Evolutionary conservation across 306 rosid genomes (phyloP), one percentile per base, ranked within the genome.

Genomic region (Bauhinia variegata): DNA sequence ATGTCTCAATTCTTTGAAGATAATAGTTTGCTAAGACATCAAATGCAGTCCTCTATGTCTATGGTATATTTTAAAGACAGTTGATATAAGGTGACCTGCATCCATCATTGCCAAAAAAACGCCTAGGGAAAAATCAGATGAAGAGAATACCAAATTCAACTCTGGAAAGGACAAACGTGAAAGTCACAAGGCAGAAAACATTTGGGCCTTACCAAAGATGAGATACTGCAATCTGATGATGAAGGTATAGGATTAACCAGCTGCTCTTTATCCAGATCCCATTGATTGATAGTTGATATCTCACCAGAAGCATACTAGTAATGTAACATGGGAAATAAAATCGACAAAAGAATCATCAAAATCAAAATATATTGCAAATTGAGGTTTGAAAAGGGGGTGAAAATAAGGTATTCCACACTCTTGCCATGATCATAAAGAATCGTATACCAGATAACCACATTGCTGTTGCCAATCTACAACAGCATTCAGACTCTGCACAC

Each of bases 401-500:
- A n/a, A 39, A 16, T 17, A 16, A 54, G 19, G 54, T 30, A 73
- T 62, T 34, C 57, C 28, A 54, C 28, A 73, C 30, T 62, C 34
- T 76, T 17, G 61, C 23, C 47, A 59, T 62, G 52, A 71, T 32
- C 46, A 52, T 56, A 74, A 48, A 68, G 48, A 74, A 65, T 11
- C 33, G 34, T 47, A 55, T 88, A 95, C 99, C 95, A 95, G 87
- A 82, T 90, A 95, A 36, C 99, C 99, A 38, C 88, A 78, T 65
- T 88, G 99, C 55, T 95, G 99, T 67, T 95, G 99, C 99, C 99
- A 95, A 81, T 95, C 99, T 63, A 95, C 99, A 74, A 88, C 95
- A 56, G 95, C 92, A 61, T 95, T 89, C 83, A 80, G 72, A 79
- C 85, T 75, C 77, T 91, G 87, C 70, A 82, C 85, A 8, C 96